Base-by-base conservation (phyloP, 192 early-diverging fungal genomes). In the Spizellomyces punctatus region DNA sequence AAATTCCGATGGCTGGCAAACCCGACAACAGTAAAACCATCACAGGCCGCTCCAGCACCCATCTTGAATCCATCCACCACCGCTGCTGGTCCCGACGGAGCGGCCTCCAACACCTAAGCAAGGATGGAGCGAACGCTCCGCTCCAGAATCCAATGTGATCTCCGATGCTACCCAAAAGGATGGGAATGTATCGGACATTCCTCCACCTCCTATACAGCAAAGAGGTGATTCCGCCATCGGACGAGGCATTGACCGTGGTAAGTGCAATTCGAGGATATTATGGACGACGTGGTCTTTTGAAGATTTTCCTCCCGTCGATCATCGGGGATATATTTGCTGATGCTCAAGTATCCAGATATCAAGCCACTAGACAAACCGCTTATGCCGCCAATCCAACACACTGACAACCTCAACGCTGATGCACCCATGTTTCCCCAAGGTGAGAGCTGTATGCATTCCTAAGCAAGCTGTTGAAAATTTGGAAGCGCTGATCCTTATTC, bases 361-460 rank as follows among this genome's bases (percentile, higher is more conserved):
- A 56, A 56, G 41, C 36, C 60, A 12, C 64, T 65, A 27, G 46
- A 65, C 64, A 65, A 65, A 47, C 36, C 46, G 64, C 64, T 47
- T 10, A 65, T 65, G 43, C 64, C 64, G 14, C 16, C 64, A 17
- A 65, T 65, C n/a, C 64, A 16, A 36, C 27, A 36, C 27, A 36
- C 3, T 36, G 27, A 36, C 27, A 36, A 36, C 27, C 3, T 0
- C 27, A 36, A 36, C 27, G 27, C 27, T 36, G 27, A 36, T 36
- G 4, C 17, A 16, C 3, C 44, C 16, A 5, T 48, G 64, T 47
- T 22, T 41, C 6, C 14, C 16, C 14, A 62, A 62, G 60, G 22
- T n/a, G n/a, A 56, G 54, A 19, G 22, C 54, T 7, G 6, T 19
- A 0, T n/a, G 22, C n/a, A 56, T n/a, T 56, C 7, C 6, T 22